Percentiles rank a stretch among this genome's conserved stretches.
phyloP scores from a whole-genome alignment of 208 protist species.

The Crithidia expoeki region DNA sequence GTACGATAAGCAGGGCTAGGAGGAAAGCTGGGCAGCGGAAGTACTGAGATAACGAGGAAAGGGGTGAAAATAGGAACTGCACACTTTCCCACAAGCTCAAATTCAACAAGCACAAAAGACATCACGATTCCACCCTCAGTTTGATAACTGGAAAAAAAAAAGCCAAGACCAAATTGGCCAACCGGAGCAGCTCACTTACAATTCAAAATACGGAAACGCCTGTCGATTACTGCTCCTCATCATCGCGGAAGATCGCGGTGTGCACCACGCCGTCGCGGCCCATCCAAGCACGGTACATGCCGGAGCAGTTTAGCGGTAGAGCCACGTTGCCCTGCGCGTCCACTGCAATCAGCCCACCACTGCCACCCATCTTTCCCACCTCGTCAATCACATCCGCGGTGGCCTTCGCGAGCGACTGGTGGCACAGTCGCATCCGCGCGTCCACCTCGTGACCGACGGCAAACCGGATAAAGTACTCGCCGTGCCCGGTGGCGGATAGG shows the following conservation, averaged over 20 bases:
- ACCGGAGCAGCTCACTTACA: no score
- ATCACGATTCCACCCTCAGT: no score
- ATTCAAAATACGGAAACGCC: neutral
- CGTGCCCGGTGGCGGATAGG: conserved; percentile 34
- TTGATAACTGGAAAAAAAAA: no score
- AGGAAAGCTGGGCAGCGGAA: no score
- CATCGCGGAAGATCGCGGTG: conserved; percentile 30
- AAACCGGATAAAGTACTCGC: conserved; percentile 33
- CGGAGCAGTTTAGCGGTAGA: conserved; percentile 31
- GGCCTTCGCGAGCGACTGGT: conserved; percentile 25
- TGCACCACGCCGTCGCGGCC: conserved; percentile 31
- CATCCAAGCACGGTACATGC: conserved; percentile 40
- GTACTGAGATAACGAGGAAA: no score
- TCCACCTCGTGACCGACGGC: conserved; percentile 37
- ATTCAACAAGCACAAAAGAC: no score
- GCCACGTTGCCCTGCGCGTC: conserved; percentile 31
- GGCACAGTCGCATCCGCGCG: conserved; percentile 33
- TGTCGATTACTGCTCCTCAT: neutral
- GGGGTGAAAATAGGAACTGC: no score
- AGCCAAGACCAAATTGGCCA: no score
- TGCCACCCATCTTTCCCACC: conserved; percentile 25
- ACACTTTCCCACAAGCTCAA: no score
- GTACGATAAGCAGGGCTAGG: no score
- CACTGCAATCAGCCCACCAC: conserved; percentile 27
- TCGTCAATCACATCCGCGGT: conserved; percentile 23